A percentile compares a stretch with the other conserved stretches of the same genome.
Conservation (phyloP, 2,329 filamentous ascomycete species). For the Colletotrichum liaoningense region DNA sequence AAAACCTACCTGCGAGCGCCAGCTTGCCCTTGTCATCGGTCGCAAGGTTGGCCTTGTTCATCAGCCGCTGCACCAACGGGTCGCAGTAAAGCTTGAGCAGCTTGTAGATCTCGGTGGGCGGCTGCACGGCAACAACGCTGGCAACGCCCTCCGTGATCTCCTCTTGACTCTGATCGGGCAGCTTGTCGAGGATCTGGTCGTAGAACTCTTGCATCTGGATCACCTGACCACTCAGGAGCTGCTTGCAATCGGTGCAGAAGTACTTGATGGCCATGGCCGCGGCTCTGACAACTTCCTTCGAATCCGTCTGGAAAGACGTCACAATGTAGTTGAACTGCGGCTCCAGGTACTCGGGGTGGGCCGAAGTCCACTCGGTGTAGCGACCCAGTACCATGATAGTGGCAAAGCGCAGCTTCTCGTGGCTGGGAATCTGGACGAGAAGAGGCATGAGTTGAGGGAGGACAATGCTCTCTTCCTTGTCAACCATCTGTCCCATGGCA, state of each 20-base stretch:
- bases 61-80: slow-evolving; percentile 86
- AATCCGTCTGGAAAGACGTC: slow-evolving; percentile 87
- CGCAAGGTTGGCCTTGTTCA: slow-evolving; percentile 87
- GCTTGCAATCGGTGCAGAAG: slow-evolving; percentile 94
- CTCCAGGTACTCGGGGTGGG: slow-evolving; percentile 92
- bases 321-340: slow-evolving; percentile 96
- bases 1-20: slow-evolving; percentile 78
- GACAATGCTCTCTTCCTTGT: slow-evolving; percentile 86
- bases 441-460: slow-evolving; percentile 92
- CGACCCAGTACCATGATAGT: slow-evolving; percentile 97
- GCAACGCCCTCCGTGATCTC: slow-evolving; percentile 97
- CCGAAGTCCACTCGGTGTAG: slow-evolving; percentile 97
- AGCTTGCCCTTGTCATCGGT: slow-evolving; percentile 86
- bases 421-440: slow-evolving; percentile 91
- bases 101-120: slow-evolving; percentile 81
- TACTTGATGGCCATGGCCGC: slow-evolving; percentile 96
- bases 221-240: slow-evolving; percentile 85
- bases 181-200: slow-evolving; percentile 85
- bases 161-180: slow-evolving; percentile 89
- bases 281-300: slow-evolving; percentile 90
- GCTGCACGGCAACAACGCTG: slow-evolving; percentile 89
- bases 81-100: slow-evolving; percentile 94
- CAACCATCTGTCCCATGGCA: slow-evolving; percentile 96
- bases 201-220: slow-evolving; percentile 92
- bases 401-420: slow-evolving; percentile 98